Conservation (phyloP, 108 stramenopile species). For the Skeletonema tropicum region DNA sequence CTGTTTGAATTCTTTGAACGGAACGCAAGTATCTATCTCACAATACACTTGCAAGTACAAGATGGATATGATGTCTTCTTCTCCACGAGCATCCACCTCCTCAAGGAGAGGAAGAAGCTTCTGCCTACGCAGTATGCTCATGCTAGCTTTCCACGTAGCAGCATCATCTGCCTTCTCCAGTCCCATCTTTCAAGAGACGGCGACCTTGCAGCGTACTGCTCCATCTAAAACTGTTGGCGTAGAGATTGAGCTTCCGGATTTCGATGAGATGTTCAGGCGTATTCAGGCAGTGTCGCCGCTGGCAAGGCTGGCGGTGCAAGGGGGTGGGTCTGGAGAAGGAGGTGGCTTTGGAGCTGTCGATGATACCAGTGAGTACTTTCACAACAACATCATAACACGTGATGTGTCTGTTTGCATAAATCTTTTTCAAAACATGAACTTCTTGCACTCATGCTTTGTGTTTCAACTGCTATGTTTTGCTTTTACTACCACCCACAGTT, state of each 20-base stretch:
- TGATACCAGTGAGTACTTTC: constrained; percentile 34
- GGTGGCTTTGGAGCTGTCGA: constrained; percentile 48
- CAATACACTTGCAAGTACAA: not conserved
- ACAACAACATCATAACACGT: not conserved
- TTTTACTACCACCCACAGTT: not conserved
- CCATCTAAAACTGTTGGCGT: constrained; percentile 62
- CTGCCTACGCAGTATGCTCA: constrained; percentile 19
- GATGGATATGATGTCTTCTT: not conserved
- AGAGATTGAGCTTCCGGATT: constrained; percentile 75
- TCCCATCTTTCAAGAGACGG: constrained; percentile 66
- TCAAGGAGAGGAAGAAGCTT: constrained; percentile 1
- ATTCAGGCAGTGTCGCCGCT: constrained; percentile 69
- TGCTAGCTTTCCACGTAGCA: constrained; percentile 16
- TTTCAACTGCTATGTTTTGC: not conserved
- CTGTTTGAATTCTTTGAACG: not conserved
- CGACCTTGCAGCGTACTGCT: constrained; percentile 53
- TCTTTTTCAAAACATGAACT: not conserved
- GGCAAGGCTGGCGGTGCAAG: constrained; percentile 50
- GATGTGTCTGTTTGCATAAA: not conserved
- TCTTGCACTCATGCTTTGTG: not conserved
- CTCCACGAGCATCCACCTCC: not conserved
- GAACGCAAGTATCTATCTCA: not conserved
- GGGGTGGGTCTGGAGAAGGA: constrained; percentile 35
- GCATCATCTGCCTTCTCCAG: constrained; percentile 51
- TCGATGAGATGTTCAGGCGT: constrained; percentile 69